Conservation (phyloP, 163 green algal genomes). For the Scenedesmus sp. region DNA sequence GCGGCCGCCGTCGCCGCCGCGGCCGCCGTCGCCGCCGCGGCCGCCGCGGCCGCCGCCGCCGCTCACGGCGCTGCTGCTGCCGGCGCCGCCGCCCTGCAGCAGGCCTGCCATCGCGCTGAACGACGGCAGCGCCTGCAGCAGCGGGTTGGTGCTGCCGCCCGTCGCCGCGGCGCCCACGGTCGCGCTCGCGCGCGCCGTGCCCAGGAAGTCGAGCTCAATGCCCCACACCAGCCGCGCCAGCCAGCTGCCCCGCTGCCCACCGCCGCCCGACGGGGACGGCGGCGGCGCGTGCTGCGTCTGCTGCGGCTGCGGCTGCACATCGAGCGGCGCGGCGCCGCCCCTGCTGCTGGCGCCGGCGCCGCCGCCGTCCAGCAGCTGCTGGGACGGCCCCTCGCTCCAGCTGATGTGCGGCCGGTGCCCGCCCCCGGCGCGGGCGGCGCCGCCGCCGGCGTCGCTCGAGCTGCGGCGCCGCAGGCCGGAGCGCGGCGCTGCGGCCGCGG, state of each 20-base stretch:
- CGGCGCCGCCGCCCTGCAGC: too few species aligned
- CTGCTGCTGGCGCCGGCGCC: conserved; percentile 5
- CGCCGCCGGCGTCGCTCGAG: neutral
- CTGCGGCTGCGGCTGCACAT: neutral
- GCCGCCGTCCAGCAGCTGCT: neutral
- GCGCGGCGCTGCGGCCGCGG: too few species aligned
- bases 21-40: neutral
- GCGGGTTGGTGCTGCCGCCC: conserved; percentile 35
- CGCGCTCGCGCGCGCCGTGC: neutral
- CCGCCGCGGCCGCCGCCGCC: neutral
- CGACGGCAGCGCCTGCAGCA: conserved; percentile 16
- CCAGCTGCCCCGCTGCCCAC: conserved; percentile 3
- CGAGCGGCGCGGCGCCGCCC: neutral
- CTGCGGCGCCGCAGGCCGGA: too few species aligned
- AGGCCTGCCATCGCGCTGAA: neutral
- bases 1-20: neutral
- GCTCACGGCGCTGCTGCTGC: neutral
- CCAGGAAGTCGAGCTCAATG: conserved; percentile 6
- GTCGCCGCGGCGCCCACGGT: neutral
- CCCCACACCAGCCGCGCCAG: neutral
- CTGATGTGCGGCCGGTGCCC: neutral
- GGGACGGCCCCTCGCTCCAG: neutral
- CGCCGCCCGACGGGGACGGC: neutral
- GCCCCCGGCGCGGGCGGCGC: neutral
- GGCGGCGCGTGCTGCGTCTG: neutral